Base-by-base conservation (phyloP, 108 stramenopile species). In the Licmophora abbreviata region DNA sequence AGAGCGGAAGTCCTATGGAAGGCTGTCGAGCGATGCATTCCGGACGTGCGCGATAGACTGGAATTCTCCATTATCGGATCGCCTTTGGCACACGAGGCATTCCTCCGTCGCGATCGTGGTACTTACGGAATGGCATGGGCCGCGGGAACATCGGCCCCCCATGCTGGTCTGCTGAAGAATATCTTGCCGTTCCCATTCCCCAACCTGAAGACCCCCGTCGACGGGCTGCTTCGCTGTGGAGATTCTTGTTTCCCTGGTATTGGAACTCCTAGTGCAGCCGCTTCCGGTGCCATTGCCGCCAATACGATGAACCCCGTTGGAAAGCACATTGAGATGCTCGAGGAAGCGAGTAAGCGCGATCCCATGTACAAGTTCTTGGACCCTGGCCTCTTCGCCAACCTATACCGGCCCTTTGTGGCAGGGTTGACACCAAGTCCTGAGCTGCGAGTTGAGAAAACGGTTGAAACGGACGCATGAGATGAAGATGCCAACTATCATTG, bases 121-220 rank as follows among this genome's bases (percentile, higher is more conserved):
- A 92, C 86, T 0, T 96, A 96, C 64, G 95, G 95, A 9, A 76
- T 94, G 68, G 95, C 91, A 8, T 96, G 95, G 95, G 90, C 91
- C 46, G 93, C 95, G 25, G 95, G 95, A 23, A 68, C 86, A n/a
- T 85, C 83, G 15, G 86, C 91, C 10, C 91, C 91, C 9, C 73
- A 92, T 30, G 79, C 91, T 54, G 91, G 91, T 42, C 20, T 88
- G 18, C 63, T 92, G 27, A 66, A 71, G 14, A 76, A 63, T 31
- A 52, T 88, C 10, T 53, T 92, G 3, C 85, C 91, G 7, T 92
- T 92, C 72, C 91, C 91, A 5, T 92, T 92, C 44, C 91, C 91
- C 37, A 84, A 92, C 58, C 57, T 92, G 33, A 92, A 92, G 61
- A 92, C 91, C 10, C 91, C 91, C 12, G 75, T 92, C n/a, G 86